These are phyloP conservation scores for Cutaneotrichosporon sp. DNA, from an alignment of 1,284 basidiomycete species.

Conservation along the genomic window DNA sequence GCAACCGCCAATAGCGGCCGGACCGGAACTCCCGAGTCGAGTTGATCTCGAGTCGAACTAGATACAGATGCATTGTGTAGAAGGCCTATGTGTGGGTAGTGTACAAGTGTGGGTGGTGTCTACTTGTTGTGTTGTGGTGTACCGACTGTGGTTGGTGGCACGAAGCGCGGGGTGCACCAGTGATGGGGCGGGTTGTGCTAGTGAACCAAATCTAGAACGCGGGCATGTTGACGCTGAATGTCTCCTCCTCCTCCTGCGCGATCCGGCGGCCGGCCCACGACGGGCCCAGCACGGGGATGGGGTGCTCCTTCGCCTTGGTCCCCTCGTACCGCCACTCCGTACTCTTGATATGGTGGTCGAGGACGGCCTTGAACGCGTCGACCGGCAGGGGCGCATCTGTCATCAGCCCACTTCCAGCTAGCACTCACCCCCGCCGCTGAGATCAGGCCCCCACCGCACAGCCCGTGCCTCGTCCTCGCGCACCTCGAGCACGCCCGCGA, in stretches of 20 bases:
- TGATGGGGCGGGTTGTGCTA: too few species aligned
- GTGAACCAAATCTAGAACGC: too few species aligned
- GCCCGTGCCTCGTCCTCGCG: conserved; percentile 42
- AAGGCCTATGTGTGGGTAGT: not conserved
- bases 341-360: conserved; percentile 38
- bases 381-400: conserved; percentile 19
- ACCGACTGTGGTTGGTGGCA: not conserved
- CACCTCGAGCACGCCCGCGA: conserved; percentile 46
- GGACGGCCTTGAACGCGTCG: conserved; percentile 32
- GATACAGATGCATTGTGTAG: not conserved
- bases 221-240: not conserved
- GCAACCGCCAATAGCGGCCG: not conserved
- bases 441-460: conserved; percentile 40
- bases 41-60: not conserved
- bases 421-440: not conserved
- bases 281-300: not conserved
- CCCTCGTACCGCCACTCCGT: conserved; percentile 46
- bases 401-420: not conserved
- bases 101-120: not conserved
- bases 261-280: not conserved
- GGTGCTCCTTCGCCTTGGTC: not conserved
- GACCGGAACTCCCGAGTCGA: not conserved
- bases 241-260: not conserved
- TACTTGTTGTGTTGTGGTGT: not conserved
- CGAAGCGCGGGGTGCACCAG: too few species aligned